Evolutionary conservation across 2,329 filamentous ascomycete species (phyloP), one percentile per base, ranked within the genome.

Genomic region (Alternaria brassicicola): DNA sequence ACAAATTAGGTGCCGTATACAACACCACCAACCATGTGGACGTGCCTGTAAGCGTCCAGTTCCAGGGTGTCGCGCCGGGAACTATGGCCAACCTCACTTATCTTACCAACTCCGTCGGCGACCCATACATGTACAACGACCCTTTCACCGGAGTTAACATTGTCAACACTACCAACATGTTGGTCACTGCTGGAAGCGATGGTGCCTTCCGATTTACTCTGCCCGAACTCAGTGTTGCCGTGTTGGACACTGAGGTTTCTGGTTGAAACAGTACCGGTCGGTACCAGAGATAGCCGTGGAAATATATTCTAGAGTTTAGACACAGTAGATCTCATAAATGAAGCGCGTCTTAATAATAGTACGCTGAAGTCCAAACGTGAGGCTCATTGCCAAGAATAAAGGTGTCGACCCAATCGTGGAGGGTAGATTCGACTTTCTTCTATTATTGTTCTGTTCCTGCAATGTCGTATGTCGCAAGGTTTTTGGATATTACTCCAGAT

Each of bases 171-270:
- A 67, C 54, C 6, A 67, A 42, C 2, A 69, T 31, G 5, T 55
- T 63, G 13, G 2, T 76, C 28, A 63, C 52, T 15, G 72, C 72
- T 2, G 79, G 78, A 15, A 65, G 70, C 3, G 75, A 79, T 25
- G 85, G 85, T 2, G 71, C 65, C 2, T 86, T 87, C 63, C 73
- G 72, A 41, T 87, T 87, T 64, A 77, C 69, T 25, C 59, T 88
- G 66, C 85, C 85, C 0, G 76, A 84, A 62, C 73, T 86, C 56
- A 86, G 84, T 63, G 81, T 88, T 47, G 84, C 84, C 13, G 81
- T 88, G 2, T 67, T 88, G 51, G 83, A 86, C 39, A 72, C 70
- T 15, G 75, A 68, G 36, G 41, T 55, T 46, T 12, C 33, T 7
- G 43, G 42, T 39, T 31, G 50, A 36, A 54, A 54, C 17, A 48